These are phyloP conservation scores for Saturnispora diversa DNA, from an alignment of 805 yeast species.

Conservation along the genomic window DNA sequence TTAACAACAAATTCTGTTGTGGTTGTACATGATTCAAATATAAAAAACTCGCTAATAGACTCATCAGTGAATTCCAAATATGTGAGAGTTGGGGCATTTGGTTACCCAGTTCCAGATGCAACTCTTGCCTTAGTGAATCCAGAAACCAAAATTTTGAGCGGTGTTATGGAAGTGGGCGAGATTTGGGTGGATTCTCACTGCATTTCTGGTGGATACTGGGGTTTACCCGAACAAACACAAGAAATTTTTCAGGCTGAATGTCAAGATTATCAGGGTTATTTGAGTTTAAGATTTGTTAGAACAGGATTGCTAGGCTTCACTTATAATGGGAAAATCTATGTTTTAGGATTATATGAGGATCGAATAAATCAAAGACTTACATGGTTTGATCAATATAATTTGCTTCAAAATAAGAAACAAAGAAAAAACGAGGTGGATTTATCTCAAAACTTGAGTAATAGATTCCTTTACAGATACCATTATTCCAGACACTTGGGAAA, in stretches of 20 bases:
- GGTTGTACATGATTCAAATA: conserved; percentile 53
- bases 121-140: conserved; percentile 92
- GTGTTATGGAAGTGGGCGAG: conserved; percentile 81
- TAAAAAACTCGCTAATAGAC: conserved; percentile 37
- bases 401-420: conserved; percentile 11
- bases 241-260: conserved; percentile 78
- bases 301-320: conserved; percentile 89
- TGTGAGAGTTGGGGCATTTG: conserved; percentile 82
- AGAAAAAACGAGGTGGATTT: neutral
- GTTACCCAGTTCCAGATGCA: conserved; percentile 91
- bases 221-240: conserved; percentile 55
- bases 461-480: conserved; percentile 45
- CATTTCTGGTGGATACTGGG: conserved; percentile 86
- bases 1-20: conserved; percentile 65
- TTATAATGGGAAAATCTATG: conserved; percentile 77
- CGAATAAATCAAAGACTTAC: conserved; percentile 71
- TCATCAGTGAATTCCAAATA: conserved; percentile 22
- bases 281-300: conserved; percentile 74
- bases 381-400: conserved; percentile 48
- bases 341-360: conserved; percentile 87
- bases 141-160: conserved; percentile 69
- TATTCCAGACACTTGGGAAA: conserved; percentile 83
- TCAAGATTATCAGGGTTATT: conserved; percentile 57
- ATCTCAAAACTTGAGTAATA: conserved; percentile 8
- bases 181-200: conserved; percentile 96